Base-by-base conservation (phyloP, 805 yeast species). In the Candida namnaoensis region DNA sequence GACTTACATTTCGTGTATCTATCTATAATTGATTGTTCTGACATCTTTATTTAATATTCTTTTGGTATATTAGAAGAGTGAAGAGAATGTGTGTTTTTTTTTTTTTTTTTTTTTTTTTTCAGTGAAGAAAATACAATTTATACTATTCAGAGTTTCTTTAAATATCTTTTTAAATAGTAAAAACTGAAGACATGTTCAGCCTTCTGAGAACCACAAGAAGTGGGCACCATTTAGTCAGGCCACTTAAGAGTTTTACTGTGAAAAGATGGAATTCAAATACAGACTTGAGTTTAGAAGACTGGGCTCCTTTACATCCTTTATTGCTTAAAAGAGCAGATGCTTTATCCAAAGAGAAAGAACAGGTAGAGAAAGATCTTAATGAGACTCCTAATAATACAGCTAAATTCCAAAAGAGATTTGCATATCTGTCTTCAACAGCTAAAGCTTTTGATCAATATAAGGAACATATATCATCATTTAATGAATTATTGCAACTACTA, bases 341-440 rank as follows among this genome's bases (percentile, higher is more conserved):
- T 7, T 56, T 76, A 42, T 49, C 55, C 7, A 45, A 52, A 2
- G 81, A 80, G 46, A 57, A 74, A 38, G 41, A 48, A 4, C 48
- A 48, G 1, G 54, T 80, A 2, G 76, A 75, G 33, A 46, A 55
- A 1, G 58, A 60, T 38, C 51, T 80, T 36, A 57, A 77, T 0
- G 43, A 60, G 6, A 77, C 75, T 1, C 53, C 54, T 4, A 58
- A 52, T 1, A 76, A 75, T 46, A 70, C 70, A 43, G 58, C 66
- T 4, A 66, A 67, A 10, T 69, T 71, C 38, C 78, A 80, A 36
- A 76, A 71, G 45, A 61, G 62, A 47, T 69, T 67, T 38, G 63
- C 82, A 0, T 60, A 66, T 32, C 57, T 80, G 5, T 62, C 74
- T 1, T 48, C 66, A 0, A 57, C 79, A 0, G 64, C 67, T 1